phyloP scores from a whole-genome alignment of 1,284 basidiomycete species.

The Puccinia novopanici region DNA sequence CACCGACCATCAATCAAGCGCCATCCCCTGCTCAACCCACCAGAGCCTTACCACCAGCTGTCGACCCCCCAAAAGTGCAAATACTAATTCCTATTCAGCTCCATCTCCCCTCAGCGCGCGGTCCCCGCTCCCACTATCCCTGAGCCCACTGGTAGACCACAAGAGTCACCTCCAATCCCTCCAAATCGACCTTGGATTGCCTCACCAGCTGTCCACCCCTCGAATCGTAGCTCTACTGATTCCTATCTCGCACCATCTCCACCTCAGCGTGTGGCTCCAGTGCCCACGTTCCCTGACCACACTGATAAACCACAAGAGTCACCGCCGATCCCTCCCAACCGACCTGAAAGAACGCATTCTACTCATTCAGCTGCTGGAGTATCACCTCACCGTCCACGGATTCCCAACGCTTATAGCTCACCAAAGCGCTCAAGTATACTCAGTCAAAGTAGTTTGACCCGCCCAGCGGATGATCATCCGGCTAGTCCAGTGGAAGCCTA shows the following conservation, averaged over 20 bases:
- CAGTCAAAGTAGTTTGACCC: constrained; percentile 15
- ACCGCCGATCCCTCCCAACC: constrained; percentile 24
- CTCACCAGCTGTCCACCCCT: constrained; percentile 15
- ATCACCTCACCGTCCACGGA: constrained; percentile 20
- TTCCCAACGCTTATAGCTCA: constrained; percentile 37
- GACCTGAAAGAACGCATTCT: background rate
- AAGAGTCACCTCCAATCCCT: constrained; percentile 25
- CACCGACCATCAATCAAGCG: constrained; percentile 3
- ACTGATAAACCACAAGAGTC: constrained; percentile 7
- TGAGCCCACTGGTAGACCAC: background rate
- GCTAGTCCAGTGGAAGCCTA: background rate
- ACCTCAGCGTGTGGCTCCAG: constrained; percentile 14
- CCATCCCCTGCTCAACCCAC: constrained; percentile 30
- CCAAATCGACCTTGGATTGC: constrained; percentile 11
- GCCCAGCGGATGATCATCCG: constrained; percentile 22
- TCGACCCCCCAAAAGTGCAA: constrained; percentile 7
- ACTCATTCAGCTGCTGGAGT: constrained; percentile 1
- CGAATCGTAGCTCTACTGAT: constrained; percentile 1
- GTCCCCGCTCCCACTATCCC: background rate
- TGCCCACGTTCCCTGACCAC: constrained; percentile 5
- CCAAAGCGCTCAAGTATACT: constrained; percentile 27
- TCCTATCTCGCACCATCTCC: constrained; percentile 30
- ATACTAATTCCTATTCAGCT: constrained; percentile 12
- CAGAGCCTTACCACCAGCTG: constrained; percentile 13
- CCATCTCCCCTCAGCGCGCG: constrained; percentile 37